phyloP scores from a whole-genome alignment of 2,329 filamentous ascomycete genomes.

The Alternaria metachromatica region DNA sequence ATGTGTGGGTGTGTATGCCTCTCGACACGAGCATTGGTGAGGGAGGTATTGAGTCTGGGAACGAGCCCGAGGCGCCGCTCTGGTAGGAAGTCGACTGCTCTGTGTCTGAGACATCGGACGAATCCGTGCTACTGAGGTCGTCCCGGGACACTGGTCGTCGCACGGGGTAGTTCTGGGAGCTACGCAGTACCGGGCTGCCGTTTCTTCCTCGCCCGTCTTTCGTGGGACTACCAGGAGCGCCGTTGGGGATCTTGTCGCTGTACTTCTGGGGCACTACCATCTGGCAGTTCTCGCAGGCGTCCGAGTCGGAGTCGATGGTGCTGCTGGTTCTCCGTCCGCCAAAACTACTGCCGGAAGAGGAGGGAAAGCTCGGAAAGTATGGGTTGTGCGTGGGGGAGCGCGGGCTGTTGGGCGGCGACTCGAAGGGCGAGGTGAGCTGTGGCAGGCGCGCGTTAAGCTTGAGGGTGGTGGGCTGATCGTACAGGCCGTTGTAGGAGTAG shows the following conservation, averaged over 20 bases:
- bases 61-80: conserved; percentile 38
- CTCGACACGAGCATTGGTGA: conserved; percentile 53
- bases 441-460: conserved; percentile 43
- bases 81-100: conserved; percentile 49
- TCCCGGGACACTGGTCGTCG: conserved; percentile 48
- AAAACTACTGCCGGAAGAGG: conserved; percentile 40
- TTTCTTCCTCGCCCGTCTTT: conserved; percentile 58
- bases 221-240: conserved; percentile 59
- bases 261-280: conserved; percentile 62
- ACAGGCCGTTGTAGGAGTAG: conserved; percentile 44
- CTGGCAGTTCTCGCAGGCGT: conserved; percentile 65
- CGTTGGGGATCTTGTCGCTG: conserved; percentile 60
- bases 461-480: conserved; percentile 41
- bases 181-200: conserved; percentile 63
- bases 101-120: conserved; percentile 46
- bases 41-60: conserved; percentile 45
- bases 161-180: conserved; percentile 60
- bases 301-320: conserved; percentile 55
- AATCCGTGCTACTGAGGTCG: conserved; percentile 43
- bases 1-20: conserved; percentile 59
- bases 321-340: conserved; percentile 42
- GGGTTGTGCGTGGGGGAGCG: conserved; percentile 54
- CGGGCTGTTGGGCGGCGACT: conserved; percentile 52
- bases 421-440: conserved; percentile 47
- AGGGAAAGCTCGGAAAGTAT: conserved; percentile 55